Percentiles rank a stretch among this genome's conserved stretches.
These are phyloP conservation scores for Penicillium angulare DNA, from an alignment of 495 filamentous ascomycete species.

Conservation along the genomic window DNA sequence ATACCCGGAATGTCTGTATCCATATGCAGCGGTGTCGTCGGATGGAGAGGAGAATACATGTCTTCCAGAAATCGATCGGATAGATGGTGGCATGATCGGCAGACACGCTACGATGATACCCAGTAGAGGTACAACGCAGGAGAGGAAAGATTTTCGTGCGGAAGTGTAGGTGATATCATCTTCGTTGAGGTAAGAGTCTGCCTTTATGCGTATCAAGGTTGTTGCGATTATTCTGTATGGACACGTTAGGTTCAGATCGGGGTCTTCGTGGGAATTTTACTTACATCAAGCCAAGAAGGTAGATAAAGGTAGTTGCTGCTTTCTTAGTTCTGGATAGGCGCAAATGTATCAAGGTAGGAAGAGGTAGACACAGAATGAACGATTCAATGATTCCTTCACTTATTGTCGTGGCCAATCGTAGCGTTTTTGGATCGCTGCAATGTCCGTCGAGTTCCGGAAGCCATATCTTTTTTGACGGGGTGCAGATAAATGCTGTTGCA, in stretches of 20 bases:
- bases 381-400: constrained; percentile 13
- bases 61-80: constrained; percentile 4
- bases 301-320: constrained; percentile 3
- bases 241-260: background rate
- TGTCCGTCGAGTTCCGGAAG: constrained; percentile 6
- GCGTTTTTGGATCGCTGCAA: constrained; percentile 14
- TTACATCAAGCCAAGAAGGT: constrained; percentile 14
- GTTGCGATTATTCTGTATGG: constrained; percentile 12
- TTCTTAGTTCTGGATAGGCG: constrained; percentile 7
- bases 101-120: constrained; percentile 22
- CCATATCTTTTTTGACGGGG: constrained; percentile 15
- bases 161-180: constrained; percentile 15
- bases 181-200: constrained; percentile 5
- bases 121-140: constrained; percentile 8
- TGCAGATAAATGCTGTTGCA: constrained; percentile 20
- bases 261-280: background rate
- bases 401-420: constrained; percentile 11
- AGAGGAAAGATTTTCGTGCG: constrained; percentile 15
- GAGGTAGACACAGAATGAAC: constrained; percentile 13
- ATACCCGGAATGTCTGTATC: constrained; percentile 1
- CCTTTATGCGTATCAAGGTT: constrained; percentile 14
- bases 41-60: constrained; percentile 1
- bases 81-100: constrained; percentile 10
- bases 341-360: constrained; percentile 6
- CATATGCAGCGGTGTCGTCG: background rate